Conservation (phyloP, 371 early-diverging fungal genomes). For the Nematocida ironsii region DNA sequence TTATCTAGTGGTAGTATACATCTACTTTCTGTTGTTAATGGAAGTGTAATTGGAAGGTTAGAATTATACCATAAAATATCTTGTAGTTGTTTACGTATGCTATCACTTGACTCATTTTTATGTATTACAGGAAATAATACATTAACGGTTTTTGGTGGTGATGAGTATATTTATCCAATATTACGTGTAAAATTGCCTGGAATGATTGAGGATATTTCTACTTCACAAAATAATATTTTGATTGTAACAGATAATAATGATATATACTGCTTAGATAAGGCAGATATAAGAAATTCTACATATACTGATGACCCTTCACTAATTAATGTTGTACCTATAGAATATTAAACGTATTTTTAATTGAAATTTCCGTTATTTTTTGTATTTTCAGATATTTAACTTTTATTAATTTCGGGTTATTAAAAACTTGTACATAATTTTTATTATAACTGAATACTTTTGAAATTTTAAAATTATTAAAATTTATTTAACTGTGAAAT, state of each 20-base stretch:
- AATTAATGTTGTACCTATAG: too few relatives aligned
- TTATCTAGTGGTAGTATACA: constrained; percentile 2
- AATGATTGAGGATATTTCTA: background rate
- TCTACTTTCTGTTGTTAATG: constrained; percentile 33
- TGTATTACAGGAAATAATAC: background rate
- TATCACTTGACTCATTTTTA: constrained; percentile 23
- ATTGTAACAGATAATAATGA: background rate
- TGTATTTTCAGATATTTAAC: too few relatives aligned
- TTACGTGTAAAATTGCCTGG: background rate
- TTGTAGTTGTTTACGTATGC: background rate
- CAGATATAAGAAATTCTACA: background rate
- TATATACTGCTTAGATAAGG: background rate
- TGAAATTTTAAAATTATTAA: too few relatives aligned
- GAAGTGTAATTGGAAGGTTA: background rate
- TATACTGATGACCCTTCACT: too few relatives aligned
- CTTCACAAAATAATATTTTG: background rate
- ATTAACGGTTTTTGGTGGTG: background rate
- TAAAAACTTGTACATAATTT: too few relatives aligned
- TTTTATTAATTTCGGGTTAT: too few relatives aligned
- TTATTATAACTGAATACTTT: too few relatives aligned
- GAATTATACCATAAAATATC: constrained; percentile 14
- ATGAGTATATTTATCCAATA: constrained; percentile 24
- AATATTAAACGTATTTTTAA: too few relatives aligned
- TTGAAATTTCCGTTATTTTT: too few relatives aligned
- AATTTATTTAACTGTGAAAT: too few relatives aligned